Evolutionary conservation across 176 grass and related monocot species (phyloP), one percentile per base, ranked within the genome.

Genomic region (Hsuehochloa calcarea): DNA sequence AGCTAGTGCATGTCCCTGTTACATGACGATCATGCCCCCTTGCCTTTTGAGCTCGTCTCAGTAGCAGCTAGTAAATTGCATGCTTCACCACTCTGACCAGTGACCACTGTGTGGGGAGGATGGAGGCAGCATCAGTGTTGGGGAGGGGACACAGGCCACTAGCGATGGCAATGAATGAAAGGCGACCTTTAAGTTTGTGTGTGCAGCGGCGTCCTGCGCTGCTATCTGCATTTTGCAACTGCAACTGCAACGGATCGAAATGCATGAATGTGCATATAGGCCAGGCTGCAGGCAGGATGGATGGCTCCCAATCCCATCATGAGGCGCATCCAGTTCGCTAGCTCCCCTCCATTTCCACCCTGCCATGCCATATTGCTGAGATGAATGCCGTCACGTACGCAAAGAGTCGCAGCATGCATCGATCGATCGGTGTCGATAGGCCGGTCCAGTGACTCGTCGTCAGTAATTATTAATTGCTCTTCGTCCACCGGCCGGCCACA

Each of bases 171-270:
- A 34, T 83, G 54, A 78, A 54, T 72, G 50, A 80, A 65, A 23
- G 60, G 19, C 8, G 38, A 74, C 20, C 75, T 86, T 80, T 40
- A 58, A 82, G 61, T 37, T 45, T 67, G 84, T 73, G 60, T 17
- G 67, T 59, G 56, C 41, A 83, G 47, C 62, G 12, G 12, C 31
- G 34, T 15, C 34, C 55, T 45, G 27, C 5, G 50, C 60, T 49
- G 51, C 68, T 44, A 17, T 14, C 68, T 81, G 78, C 38, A 23
- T 49, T 41, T 39, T 14, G 50, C 80, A 70, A 86, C 29, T n/a
- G n/a, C n/a, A n/a, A 46, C 85, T 75, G 78, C 70, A 35, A 87
- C 74, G 71, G 50, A 75, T 37, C 20, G 54, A 67, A 47, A 87
- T 76, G 72, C 86, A 82, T 86, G 77, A 47, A 65, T 51, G 10